Conservation (phyloP, 2,329 filamentous ascomycete species). For the Penicillium sclerotigenum region DNA sequence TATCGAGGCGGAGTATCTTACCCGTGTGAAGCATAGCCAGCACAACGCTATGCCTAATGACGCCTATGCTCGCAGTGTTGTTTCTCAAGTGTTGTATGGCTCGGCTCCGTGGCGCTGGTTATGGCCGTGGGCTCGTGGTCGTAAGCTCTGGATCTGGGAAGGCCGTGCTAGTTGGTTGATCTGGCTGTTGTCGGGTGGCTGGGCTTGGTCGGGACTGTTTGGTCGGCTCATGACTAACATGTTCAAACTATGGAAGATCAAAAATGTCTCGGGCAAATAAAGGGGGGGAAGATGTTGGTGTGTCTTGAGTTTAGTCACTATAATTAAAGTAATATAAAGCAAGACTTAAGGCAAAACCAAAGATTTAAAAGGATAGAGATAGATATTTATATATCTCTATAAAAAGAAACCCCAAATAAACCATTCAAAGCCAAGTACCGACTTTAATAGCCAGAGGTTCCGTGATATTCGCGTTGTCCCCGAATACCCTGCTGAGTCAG, state of each 20-base stretch:
- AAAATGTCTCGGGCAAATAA: conserved; percentile 14
- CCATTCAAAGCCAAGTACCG: not conserved
- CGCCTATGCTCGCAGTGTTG: conserved; percentile 55
- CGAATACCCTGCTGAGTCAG: conserved; percentile 27
- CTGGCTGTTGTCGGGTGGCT: conserved; percentile 49
- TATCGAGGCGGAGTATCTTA: conserved; percentile 51
- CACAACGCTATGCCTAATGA: conserved; percentile 51
- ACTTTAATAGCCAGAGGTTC: conserved; percentile 16
- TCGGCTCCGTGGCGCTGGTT: conserved; percentile 48
- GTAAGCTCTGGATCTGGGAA: conserved; percentile 46
- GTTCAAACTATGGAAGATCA: conserved; percentile 49
- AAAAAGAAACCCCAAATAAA: not conserved
- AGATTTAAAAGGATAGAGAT: not conserved
- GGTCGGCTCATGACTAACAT: conserved; percentile 49
- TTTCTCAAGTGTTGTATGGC: conserved; percentile 50
- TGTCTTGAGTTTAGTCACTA: not conserved
- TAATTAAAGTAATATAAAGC: not conserved
- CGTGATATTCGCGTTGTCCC: conserved; percentile 34
- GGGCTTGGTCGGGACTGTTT: conserved; percentile 42
- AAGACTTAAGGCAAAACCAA: not conserved
- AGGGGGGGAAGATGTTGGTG: not conserved
- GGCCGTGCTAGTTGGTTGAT: conserved; percentile 52
- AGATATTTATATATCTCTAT: too few species aligned
- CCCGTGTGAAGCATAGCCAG: conserved; percentile 54
- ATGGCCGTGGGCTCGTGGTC: conserved; percentile 46